These are phyloP conservation scores for Mimosa bimucronata DNA, from an alignment of 306 rosid species.

Conservation along the genomic window DNA sequence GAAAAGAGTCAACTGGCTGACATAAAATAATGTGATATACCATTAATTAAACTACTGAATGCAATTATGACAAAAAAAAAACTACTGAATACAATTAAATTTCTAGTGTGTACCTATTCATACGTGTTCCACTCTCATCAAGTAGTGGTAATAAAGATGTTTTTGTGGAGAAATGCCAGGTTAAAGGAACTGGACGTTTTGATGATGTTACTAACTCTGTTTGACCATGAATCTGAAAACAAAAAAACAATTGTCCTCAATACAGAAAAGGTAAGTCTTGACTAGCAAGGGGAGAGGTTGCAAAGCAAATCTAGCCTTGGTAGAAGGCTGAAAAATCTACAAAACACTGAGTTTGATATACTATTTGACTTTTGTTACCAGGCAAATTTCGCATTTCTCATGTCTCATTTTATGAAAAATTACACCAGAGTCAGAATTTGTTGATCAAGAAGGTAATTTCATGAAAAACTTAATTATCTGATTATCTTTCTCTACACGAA, in stretches of 20 bases:
- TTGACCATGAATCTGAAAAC: constrained; percentile 81
- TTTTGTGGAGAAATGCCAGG: constrained; percentile 92
- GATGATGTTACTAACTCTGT: constrained; percentile 93
- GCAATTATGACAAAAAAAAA: too few species aligned
- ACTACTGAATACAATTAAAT: constrained; percentile 30
- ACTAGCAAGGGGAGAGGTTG: background rate
- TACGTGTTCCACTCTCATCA: constrained; percentile 72
- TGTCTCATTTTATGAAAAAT: constrained; percentile 19
- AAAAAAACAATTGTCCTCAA: constrained; percentile 24
- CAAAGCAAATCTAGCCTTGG: constrained; percentile 18
- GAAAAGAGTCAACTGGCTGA: constrained; percentile 12
- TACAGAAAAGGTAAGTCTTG: constrained; percentile 9
- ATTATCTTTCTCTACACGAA: background rate
- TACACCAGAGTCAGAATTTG: background rate
- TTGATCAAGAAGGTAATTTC: background rate
- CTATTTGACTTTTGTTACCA: constrained; percentile 11
- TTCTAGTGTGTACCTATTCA: constrained; percentile 70
- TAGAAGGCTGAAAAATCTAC: constrained; percentile 10
- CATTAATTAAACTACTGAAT: constrained; percentile 30
- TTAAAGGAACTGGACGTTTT: constrained; percentile 93
- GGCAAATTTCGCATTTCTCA: constrained; percentile 12
- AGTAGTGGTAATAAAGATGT: constrained; percentile 78
- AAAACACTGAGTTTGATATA: constrained; percentile 6
- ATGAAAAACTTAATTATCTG: background rate
- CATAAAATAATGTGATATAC: constrained; percentile 20